phyloP scores from a whole-genome alignment of 1,139 yeast species.

The Saccharomyces hybrid region DNA sequence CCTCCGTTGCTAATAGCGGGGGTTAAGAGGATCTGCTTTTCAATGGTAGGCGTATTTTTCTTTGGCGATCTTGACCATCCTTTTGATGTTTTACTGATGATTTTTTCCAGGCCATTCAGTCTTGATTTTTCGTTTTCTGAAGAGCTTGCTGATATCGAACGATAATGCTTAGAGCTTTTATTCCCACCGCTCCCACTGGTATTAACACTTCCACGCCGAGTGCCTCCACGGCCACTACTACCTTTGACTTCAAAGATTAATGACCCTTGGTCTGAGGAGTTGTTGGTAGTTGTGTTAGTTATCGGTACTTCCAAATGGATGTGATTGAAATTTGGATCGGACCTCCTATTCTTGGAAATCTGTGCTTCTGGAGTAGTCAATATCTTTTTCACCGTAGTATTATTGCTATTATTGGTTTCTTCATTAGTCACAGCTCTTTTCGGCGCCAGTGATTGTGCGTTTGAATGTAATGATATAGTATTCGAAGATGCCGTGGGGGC shows the following conservation, averaged over 20 bases:
- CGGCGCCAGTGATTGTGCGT: neutral
- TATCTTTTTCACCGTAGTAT: neutral
- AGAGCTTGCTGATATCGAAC: conserved; percentile 3
- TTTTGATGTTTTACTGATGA: conserved; percentile 17
- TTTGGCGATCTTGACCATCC: conserved; percentile 20
- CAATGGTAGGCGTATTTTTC: neutral
- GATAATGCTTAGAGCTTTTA: conserved; percentile 3
- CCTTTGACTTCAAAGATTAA: neutral
- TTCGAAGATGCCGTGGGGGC: neutral
- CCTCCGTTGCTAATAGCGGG: conserved; percentile 6
- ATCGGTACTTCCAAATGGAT: neutral
- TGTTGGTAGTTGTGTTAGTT: neutral
- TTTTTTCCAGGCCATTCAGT: conserved; percentile 17
- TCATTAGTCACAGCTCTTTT: neutral
- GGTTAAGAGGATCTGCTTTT: conserved; percentile 1
- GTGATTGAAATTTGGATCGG: neutral
- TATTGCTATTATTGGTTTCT: neutral
- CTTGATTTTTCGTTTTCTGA: conserved; percentile 10
- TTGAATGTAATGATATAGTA: neutral
- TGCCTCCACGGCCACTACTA: neutral
- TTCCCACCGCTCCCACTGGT: neutral
- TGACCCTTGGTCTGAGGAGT: neutral
- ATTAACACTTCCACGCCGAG: no score
- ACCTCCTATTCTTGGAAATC: neutral
- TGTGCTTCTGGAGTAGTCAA: neutral